Base-by-base conservation (phyloP, 78 protist genomes). In the Dictyostelium purpureum region DNA sequence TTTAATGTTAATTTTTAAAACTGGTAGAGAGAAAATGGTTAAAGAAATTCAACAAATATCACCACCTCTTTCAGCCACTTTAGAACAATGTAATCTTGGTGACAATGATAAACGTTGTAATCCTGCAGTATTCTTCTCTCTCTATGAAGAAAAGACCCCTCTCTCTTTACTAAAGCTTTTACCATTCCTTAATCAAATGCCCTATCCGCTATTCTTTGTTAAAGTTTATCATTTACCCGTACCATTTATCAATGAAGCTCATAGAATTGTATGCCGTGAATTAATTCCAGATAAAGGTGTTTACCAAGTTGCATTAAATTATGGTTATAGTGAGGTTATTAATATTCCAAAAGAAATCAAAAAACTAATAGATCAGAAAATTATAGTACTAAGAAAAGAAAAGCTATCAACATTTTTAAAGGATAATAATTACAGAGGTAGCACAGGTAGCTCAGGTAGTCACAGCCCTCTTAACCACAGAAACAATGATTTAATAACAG, bases 131-230 rank as follows among this genome's bases (percentile, higher is more conserved):
- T 67, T 67, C 12, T 28, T 67, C 33, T 67, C 76, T 21, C 45
- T 37, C 16, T 67, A 38, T n/a, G 31, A 67, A 67, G 51, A 67
- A 21, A 67, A 67, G n/a, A 67, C 76, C 2, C 76, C 76, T 37
- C 38, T 38, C 9, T 33, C 54, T 4, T 38, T 67, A 2, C 31
- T 67, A 19, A 67, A 67, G 18, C 18, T 67, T 19, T 26, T 18
- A 38, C 76, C 76, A 67, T 67, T 67, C 52, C 14, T 67, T 18
- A 67, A 33, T 21, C 24, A 37, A 19, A 38, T 38, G 26, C 76
- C 76, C 24, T 67, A 67, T 40, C 76, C 76, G 38, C 31, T 67
- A 40, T 38, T 67, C 76, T 67, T 67, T 67, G 51, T 67, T 2
- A 67, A 18, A 40, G 38, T 67, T 38, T n/a, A 67, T 38, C 76